A percentile compares a stretch with the other conserved stretches of the same genome.
Evolutionary conservation across 2,329 filamentous ascomycete genomes (phyloP).

Genomic region (Fusarium subglutinans): DNA sequence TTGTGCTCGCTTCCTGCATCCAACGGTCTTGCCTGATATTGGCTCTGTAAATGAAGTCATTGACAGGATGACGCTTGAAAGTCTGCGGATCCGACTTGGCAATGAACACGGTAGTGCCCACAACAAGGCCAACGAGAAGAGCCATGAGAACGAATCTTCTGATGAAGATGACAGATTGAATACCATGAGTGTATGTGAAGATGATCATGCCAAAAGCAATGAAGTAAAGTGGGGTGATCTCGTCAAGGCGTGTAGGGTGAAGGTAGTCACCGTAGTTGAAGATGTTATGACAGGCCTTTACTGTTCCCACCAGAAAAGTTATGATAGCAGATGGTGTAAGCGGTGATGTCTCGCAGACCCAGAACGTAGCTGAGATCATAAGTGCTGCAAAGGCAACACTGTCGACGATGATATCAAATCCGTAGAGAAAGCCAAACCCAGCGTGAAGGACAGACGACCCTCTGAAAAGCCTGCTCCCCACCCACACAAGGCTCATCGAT

Average conservation of each 20-base stretch:
- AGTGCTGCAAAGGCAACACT: slow-evolving; percentile 57
- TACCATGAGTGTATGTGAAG: slow-evolving; percentile 56
- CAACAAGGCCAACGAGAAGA: slow-evolving; percentile 50
- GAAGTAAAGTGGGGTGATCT: slow-evolving; percentile 51
- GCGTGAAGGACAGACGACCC: slow-evolving; percentile 33
- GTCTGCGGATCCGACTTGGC: slow-evolving; percentile 43
- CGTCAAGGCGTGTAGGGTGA: slow-evolving; percentile 49
- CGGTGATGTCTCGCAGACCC: slow-evolving; percentile 58
- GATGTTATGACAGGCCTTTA: slow-evolving; percentile 49
- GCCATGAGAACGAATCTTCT: slow-evolving; percentile 53
- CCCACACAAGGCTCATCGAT: slow-evolving; percentile 50
- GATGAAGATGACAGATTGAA: slow-evolving; percentile 55
- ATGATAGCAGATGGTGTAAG: slow-evolving; percentile 54
- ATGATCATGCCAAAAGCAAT: slow-evolving; percentile 53
- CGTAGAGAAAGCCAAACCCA: slow-evolving; percentile 56
- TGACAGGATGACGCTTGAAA: slow-evolving; percentile 56
- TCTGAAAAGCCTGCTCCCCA: slow-evolving; percentile 45
- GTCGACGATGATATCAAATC: slow-evolving; percentile 60
- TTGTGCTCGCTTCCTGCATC: slow-evolving; percentile 58
- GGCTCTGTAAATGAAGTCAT: slow-evolving; percentile 59
- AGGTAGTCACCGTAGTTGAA: slow-evolving; percentile 56
- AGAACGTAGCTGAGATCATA: slow-evolving; percentile 55
- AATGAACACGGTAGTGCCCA: slow-evolving; percentile 51
- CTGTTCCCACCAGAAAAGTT: slow-evolving; percentile 55
- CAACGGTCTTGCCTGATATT: slow-evolving; percentile 60